Evolutionary conservation across 345 rosid genomes (phyloP).

Genomic region (Dipteronia sinensis): DNA sequence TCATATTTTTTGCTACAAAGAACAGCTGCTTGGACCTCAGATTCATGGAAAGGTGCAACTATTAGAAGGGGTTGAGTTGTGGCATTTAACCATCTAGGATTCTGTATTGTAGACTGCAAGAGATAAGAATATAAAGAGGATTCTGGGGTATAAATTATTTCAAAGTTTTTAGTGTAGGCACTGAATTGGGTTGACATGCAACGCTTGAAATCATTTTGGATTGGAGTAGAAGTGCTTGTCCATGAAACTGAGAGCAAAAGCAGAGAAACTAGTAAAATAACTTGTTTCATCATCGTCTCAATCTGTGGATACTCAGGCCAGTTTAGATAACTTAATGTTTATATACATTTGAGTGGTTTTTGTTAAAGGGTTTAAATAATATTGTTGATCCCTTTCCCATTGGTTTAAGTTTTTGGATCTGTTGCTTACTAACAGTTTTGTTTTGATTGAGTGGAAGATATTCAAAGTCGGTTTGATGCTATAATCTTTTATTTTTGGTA

Average conservation of each 20-base stretch:
- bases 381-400: too few species aligned
- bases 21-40: constrained; percentile 48
- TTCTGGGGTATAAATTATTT: constrained; percentile 33
- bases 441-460: not conserved
- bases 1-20: constrained; percentile 31
- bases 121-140: constrained; percentile 32
- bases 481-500: too few species aligned
- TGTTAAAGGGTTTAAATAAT: too few species aligned
- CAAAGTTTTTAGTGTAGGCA: constrained; percentile 25
- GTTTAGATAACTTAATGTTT: not conserved
- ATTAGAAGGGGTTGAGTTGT: constrained; percentile 38
- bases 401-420: too few species aligned
- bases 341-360: not conserved
- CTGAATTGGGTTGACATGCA: constrained; percentile 40
- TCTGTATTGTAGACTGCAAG: constrained; percentile 35
- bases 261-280: constrained; percentile 10
- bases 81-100: constrained; percentile 38
- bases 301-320: too few species aligned
- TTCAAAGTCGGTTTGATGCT: constrained; percentile 3
- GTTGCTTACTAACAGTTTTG: not conserved
- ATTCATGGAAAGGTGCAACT: constrained; percentile 38
- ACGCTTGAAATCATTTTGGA: constrained; percentile 23
- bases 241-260: constrained; percentile 22
- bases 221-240: not conserved
- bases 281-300: constrained; percentile 18